Evolutionary conservation across 306 rosid species (phyloP), one percentile per base, ranked within the genome.

Genomic region (Medicago lupulina): DNA sequence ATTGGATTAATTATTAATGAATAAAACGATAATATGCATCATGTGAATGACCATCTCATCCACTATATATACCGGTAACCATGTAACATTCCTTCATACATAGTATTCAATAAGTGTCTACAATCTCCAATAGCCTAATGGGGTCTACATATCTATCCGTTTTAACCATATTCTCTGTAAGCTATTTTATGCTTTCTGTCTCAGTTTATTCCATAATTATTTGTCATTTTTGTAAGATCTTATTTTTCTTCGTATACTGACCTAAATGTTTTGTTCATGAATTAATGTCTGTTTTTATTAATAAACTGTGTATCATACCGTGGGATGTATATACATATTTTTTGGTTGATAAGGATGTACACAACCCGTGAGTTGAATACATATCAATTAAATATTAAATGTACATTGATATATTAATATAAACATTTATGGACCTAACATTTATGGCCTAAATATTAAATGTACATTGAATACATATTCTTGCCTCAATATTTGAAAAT

Each of bases 71-170:
- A 36, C 8, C 0, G 28, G 46, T 36, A 38, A 15, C 4, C 15
- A 36, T 63, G 69, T 4, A 36, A n/a, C 10, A n/a, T 0, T 62
- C 13, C 11, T 34, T 15, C 46, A 34, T 12, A 15, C 46, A 34
- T 12, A 15, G 9, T 14, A 11, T 10, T 12, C 34, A 57, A 4
- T 11, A 21, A 57, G 36, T 12, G 11, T 38, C 25, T 36, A 34
- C n/a, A 4, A 38, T 61, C 14, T n/a, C 7, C 11, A 38, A 63
- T 38, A 63, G 69, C 69, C 38, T 34, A 36, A 63, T 63, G 69
- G 47, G 12, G 28, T 15, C 12, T n/a, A 36, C 69, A 63, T 3
- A 4, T 38, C 8, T 63, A 36, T 36, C 47, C 23, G 15, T 63
- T 63, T 63, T 63, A 15, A 39, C 15, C 16, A 3, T 63, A 8